Base-by-base conservation (phyloP, 306 rosid genomes). In the Prunus dulcis region DNA sequence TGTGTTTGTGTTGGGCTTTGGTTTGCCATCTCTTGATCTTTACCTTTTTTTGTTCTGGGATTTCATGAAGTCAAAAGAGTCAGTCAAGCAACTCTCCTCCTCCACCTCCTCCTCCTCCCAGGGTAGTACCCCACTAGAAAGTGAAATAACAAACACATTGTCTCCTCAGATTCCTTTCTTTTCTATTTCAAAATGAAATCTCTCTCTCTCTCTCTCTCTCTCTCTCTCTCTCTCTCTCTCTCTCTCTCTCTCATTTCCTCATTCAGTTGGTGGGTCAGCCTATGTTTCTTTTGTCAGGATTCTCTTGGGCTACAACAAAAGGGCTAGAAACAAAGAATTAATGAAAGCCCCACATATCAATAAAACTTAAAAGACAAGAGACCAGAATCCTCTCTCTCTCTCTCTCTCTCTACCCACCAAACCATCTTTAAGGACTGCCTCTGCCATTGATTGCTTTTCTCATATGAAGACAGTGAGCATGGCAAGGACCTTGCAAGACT, bases 261-360 rank as follows among this genome's bases (percentile, higher is more conserved):
- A 83, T 81, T 84, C 95, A 86, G 87, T 79, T 73, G 81, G 91
- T 96, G 99, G 99, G 98, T n/a, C 96, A 79, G 82, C 82, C 86
- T 63, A 47, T 87, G 97, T 88, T 91, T 92, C 90, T 88, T 96
- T 92, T 92, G 98, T 86, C 97, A 88, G 93, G 90, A 92, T 89
- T 88, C 91, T 86, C 91, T 89, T 72, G 79, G 91, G 77, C 87
- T 85, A 58, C 84, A 78, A 60, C 79, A 85, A 82, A 79, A 28
- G 79, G 64, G 79, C 76, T 75, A 80, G 72, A 90, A 81, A 76
- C 79, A 88, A 81, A 82, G 74, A 64, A 81, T 69, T 79, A 71
- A 84, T 77, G 82, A 45, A 80, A 75, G 22, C 85, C 79, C 87
- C 83, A 73, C 84, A 51, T 50, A 62, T 77, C 85, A 75, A 86